phyloP scores from a whole-genome alignment of 345 rosid species.

The Excoecaria agallocha region DNA sequence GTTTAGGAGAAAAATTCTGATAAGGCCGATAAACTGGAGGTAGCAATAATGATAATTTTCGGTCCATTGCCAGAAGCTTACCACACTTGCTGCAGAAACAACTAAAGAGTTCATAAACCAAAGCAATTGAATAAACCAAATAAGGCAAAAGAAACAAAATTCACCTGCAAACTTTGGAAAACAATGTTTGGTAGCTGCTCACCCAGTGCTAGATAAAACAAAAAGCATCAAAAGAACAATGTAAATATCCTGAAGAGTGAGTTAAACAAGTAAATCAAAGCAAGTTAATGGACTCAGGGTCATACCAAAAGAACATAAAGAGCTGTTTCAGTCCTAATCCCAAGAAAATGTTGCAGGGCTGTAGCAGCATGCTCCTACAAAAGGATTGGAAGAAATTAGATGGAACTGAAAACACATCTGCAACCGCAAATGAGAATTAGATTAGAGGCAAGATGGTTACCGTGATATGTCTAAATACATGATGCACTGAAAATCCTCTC shows the following conservation, averaged over 20 bases:
- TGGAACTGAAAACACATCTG: slow-evolving; percentile 4
- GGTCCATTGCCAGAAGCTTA: slow-evolving; percentile 68
- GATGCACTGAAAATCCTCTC: slow-evolving; percentile 67
- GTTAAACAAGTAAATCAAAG: neutral
- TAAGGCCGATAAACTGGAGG: slow-evolving; percentile 33
- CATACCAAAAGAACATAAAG: slow-evolving; percentile 69
- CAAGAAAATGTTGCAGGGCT: slow-evolving; percentile 75
- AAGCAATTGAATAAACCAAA: slow-evolving; percentile 1
- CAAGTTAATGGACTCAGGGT: slow-evolving; percentile 2
- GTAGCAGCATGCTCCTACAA: slow-evolving; percentile 75
- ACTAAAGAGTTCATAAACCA: slow-evolving; percentile 9
- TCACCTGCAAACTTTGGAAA: slow-evolving; percentile 72
- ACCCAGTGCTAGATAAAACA: slow-evolving; percentile 65
- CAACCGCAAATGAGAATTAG: neutral
- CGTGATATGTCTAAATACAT: slow-evolving; percentile 66
- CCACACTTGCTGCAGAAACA: slow-evolving; percentile 64
- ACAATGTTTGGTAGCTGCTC: slow-evolving; percentile 71
- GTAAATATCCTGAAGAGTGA: neutral
- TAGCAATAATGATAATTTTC: slow-evolving; percentile 37
- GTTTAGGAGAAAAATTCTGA: slow-evolving; percentile 17
- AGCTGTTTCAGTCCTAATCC: slow-evolving; percentile 53
- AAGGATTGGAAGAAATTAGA: slow-evolving; percentile 10
- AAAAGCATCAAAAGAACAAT: slow-evolving; percentile 2
- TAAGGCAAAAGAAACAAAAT: slow-evolving; percentile 12
- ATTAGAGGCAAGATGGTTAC: slow-evolving; percentile 34